phyloP scores from a whole-genome alignment of 2,329 filamentous ascomycete genomes.

The Penicillium fuscoglaucum region DNA sequence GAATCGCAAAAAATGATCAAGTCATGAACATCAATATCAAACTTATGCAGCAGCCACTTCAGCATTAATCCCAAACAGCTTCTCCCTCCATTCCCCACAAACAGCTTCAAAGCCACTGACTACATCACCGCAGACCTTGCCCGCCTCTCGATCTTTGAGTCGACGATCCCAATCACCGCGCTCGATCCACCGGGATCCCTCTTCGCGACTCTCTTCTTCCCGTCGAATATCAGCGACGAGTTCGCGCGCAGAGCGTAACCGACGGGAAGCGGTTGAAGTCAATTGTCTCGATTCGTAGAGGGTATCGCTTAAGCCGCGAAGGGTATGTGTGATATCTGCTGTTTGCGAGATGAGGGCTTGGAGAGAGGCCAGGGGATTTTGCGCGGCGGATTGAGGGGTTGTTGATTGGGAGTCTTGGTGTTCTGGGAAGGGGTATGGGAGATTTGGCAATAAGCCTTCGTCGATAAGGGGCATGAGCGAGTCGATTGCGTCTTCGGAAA shows the following conservation, averaged over 20 bases:
- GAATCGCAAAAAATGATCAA: slow-evolving; percentile 1
- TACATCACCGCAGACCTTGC: slow-evolving; percentile 79
- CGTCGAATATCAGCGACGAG: slow-evolving; percentile 80
- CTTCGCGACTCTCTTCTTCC: slow-evolving; percentile 79
- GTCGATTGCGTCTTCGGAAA: slow-evolving; percentile 56
- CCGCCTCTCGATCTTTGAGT: slow-evolving; percentile 75
- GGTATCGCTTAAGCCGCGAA: slow-evolving; percentile 85
- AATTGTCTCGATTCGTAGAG: slow-evolving; percentile 92
- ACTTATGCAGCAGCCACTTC: slow-evolving; percentile 35
- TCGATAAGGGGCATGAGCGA: slow-evolving; percentile 58
- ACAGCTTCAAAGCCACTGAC: slow-evolving; percentile 90
- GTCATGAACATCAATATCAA: slow-evolving; percentile 6
- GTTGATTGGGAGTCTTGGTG: slow-evolving; percentile 30
- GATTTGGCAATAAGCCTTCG: slow-evolving; percentile 50
- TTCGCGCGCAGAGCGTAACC: slow-evolving; percentile 78
- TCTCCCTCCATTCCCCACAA: slow-evolving; percentile 79
- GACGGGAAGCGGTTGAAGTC: slow-evolving; percentile 75
- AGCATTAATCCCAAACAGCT: slow-evolving; percentile 58
- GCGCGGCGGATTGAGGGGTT: slow-evolving; percentile 31
- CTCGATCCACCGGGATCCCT: slow-evolving; percentile 78
- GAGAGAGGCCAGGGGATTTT: slow-evolving; percentile 63
- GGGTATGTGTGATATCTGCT: slow-evolving; percentile 70
- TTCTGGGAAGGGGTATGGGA: slow-evolving; percentile 51
- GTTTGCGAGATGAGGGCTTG: slow-evolving; percentile 69
- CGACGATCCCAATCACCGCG: slow-evolving; percentile 80